phyloP scores from a whole-genome alignment of 2,329 filamentous ascomycete genomes.

The Sporothrix sp. region DNA sequence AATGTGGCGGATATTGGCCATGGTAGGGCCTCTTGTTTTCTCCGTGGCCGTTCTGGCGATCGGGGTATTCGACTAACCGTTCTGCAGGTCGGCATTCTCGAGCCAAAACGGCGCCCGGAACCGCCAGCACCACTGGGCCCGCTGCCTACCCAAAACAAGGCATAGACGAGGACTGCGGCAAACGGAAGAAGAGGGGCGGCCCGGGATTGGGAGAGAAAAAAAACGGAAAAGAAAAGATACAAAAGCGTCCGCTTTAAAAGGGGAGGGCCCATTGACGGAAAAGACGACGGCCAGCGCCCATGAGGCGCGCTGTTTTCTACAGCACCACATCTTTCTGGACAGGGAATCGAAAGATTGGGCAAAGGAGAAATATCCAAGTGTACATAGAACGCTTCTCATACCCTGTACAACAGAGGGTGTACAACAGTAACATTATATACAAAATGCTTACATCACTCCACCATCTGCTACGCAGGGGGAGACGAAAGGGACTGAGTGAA shows the following conservation, averaged over 20 bases:
- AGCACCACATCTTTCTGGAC: no score
- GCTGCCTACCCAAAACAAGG: neutral
- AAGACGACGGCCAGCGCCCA: no score
- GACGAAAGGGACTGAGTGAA: neutral
- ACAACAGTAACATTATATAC: conserved; percentile 2
- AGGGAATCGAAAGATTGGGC: neutral
- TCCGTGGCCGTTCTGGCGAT: no score
- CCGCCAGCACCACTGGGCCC: neutral
- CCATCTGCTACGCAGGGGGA: neutral
- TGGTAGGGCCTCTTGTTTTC: conserved; percentile 44
- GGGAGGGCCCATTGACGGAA: no score
- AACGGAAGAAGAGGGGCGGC: no score
- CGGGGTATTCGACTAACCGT: no score
- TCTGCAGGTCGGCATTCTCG: conserved; percentile 15
- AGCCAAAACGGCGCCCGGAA: conserved; percentile 12
- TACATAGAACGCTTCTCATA: conserved; percentile 5
- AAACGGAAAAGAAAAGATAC: no score
- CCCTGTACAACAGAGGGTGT: conserved; percentile 7
- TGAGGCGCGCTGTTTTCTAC: no score
- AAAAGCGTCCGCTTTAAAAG: no score
- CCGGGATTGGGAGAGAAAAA: no score
- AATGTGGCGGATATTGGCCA: conserved; percentile 73
- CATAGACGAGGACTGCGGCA: no score
- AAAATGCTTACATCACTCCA: neutral
- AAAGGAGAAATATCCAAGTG: neutral